phyloP scores from a whole-genome alignment of 2,329 filamentous ascomycete genomes.

The Cladosporium sphaerospermum region DNA sequence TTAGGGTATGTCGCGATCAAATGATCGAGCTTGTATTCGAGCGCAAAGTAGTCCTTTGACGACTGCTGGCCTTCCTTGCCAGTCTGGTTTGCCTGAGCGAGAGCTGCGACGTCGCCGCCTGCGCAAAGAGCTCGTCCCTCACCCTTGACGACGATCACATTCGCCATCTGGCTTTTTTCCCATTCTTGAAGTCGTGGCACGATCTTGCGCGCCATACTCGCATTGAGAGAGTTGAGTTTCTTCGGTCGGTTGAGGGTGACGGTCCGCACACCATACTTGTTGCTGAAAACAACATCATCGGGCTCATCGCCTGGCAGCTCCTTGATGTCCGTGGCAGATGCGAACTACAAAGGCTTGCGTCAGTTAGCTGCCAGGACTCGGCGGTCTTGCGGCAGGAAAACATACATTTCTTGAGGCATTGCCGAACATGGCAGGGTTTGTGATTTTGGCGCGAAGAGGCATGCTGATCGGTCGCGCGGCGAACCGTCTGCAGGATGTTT shows the following conservation, averaged over 20 bases:
- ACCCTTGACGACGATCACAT: slow-evolving; percentile 87
- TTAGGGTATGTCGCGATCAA: slow-evolving; percentile 89
- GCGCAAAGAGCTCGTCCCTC: slow-evolving; percentile 84
- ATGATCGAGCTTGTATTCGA: slow-evolving; percentile 96
- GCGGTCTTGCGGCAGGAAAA: slow-evolving; percentile 24
- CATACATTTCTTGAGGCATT: slow-evolving; percentile 45
- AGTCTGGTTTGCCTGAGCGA: slow-evolving; percentile 67
- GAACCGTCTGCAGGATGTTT: slow-evolving; percentile 34
- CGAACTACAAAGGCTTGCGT: slow-evolving; percentile 25
- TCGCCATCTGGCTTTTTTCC: slow-evolving; percentile 90
- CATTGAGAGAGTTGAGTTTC: slow-evolving; percentile 89
- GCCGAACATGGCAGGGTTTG: slow-evolving; percentile 51
- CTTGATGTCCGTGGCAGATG: slow-evolving; percentile 34
- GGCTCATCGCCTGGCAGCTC: slow-evolving; percentile 64
- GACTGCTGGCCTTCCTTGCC: slow-evolving; percentile 63
- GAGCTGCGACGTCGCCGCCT: slow-evolving; percentile 78
- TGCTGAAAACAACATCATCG: slow-evolving; percentile 90
- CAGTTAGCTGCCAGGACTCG: slow-evolving; percentile 24
- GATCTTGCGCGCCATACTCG: slow-evolving; percentile 94
- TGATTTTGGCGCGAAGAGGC: slow-evolving; percentile 74
- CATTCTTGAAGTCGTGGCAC: slow-evolving; percentile 83
- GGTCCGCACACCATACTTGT: slow-evolving; percentile 79
- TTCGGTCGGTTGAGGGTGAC: slow-evolving; percentile 89
- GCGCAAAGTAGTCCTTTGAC: slow-evolving; percentile 79
- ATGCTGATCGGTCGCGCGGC: slow-evolving; percentile 47